phyloP scores from a whole-genome alignment of 345 rosid genomes.

The Moringa oleifera region DNA sequence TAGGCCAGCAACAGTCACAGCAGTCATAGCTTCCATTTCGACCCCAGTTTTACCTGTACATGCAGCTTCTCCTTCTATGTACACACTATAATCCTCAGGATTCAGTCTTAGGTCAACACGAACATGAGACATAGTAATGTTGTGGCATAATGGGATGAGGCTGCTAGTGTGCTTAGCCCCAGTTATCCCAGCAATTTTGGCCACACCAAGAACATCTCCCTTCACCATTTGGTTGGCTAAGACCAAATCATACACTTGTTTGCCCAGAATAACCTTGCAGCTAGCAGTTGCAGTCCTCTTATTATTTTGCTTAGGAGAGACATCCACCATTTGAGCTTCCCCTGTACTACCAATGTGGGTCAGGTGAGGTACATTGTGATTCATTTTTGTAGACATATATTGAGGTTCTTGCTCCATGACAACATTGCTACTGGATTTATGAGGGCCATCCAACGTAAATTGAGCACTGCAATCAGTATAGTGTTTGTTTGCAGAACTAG shows the following conservation, averaged over 20 bases:
- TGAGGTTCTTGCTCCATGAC: constrained; percentile 17
- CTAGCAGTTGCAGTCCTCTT: constrained; percentile 72
- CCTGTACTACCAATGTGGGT: constrained; percentile 59
- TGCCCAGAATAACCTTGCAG: constrained; percentile 72
- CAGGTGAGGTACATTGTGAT: constrained; percentile 25
- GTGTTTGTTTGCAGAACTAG: constrained; percentile 27
- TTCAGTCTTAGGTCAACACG: constrained; percentile 61
- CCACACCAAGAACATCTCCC: constrained; percentile 94
- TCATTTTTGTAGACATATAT: constrained; percentile 13
- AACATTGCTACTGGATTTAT: constrained; percentile 14
- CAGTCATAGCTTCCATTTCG: constrained; percentile 93
- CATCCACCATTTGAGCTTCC: constrained; percentile 96
- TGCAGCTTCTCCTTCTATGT: constrained; percentile 77
- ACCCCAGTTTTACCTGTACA: constrained; percentile 85
- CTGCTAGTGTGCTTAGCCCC: constrained; percentile 87
- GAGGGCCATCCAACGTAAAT: constrained; percentile 19
- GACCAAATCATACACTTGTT: constrained; percentile 71
- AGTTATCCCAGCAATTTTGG: constrained; percentile 81
- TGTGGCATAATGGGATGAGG: constrained; percentile 88
- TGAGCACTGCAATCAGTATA: constrained; percentile 21
- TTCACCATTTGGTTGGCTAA: constrained; percentile 75
- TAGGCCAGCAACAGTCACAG: constrained; percentile 72
- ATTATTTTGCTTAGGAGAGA: constrained; percentile 59
- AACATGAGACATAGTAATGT: constrained; percentile 60
- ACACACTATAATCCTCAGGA: constrained; percentile 56